Conservation (phyloP, 2,329 filamentous ascomycete genomes). For the Clonostachys rhizophaga region DNA sequence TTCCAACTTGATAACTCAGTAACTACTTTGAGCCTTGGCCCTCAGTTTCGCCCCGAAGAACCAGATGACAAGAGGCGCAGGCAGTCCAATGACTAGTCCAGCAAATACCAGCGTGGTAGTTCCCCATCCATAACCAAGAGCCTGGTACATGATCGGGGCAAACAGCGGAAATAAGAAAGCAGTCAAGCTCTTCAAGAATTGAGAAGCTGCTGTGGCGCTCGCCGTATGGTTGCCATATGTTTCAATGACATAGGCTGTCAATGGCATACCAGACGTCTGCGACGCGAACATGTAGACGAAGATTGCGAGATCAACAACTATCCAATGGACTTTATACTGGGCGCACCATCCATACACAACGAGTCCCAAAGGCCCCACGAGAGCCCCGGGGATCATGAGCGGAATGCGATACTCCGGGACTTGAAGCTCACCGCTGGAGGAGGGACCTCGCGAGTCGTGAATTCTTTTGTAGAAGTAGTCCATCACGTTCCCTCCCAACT, state of each 20-base stretch:
- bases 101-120: slow-evolving; percentile 27
- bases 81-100: slow-evolving; percentile 24
- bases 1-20: not conserved
- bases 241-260: slow-evolving; percentile 35
- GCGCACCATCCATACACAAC: slow-evolving; percentile 39
- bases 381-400: slow-evolving; percentile 25
- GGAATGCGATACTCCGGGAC: slow-evolving; percentile 16
- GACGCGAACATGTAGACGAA: slow-evolving; percentile 21
- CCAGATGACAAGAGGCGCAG: slow-evolving; percentile 33
- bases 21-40: slow-evolving; percentile 1
- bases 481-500: slow-evolving; percentile 36
- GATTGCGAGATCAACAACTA: slow-evolving; percentile 26
- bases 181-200: slow-evolving; percentile 34
- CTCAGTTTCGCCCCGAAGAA: slow-evolving; percentile 20
- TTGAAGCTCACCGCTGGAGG: not conserved
- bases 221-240: slow-evolving; percentile 39
- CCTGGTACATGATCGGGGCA: slow-evolving; percentile 26
- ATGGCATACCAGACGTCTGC: slow-evolving; percentile 21
- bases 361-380: slow-evolving; percentile 31
- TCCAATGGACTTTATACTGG: slow-evolving; percentile 26
- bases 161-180: slow-evolving; percentile 44
- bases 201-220: slow-evolving; percentile 38
- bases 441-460: not conserved
- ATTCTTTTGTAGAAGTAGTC: slow-evolving; percentile 24
- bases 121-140: slow-evolving; percentile 25